These are phyloP conservation scores for Prinsepia uniflora DNA, from an alignment of 306 rosid species.

Conservation along the genomic window DNA sequence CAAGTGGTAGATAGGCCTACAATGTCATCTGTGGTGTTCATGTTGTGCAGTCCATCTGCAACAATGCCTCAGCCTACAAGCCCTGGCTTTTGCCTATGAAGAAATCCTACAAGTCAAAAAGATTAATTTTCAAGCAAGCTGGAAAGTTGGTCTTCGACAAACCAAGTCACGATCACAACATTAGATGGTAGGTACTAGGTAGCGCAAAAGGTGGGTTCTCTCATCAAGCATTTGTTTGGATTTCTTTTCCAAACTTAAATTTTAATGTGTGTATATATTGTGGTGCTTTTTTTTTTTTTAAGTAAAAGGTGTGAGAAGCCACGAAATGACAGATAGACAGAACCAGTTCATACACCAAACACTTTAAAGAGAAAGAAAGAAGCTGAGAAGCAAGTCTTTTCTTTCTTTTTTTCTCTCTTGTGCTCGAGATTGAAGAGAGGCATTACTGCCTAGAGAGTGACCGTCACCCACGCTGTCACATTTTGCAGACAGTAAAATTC, in stretches of 20 bases:
- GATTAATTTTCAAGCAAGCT: constrained; percentile 59
- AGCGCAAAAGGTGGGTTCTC: constrained; percentile 20
- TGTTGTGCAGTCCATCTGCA: constrained; percentile 62
- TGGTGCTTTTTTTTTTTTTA: background rate
- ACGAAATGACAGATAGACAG: background rate
- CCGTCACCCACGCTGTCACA: background rate
- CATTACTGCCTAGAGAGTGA: background rate
- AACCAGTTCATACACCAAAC: background rate
- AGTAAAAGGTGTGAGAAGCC: background rate
- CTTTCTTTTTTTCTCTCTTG: background rate
- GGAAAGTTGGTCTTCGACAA: constrained; percentile 57
- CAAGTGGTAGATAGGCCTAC: constrained; percentile 47
- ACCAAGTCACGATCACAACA: constrained; percentile 69
- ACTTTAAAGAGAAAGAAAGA: background rate
- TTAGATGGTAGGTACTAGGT: constrained; percentile 70
- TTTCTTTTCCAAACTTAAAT: background rate
- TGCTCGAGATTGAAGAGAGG: background rate
- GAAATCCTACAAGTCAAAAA: constrained; percentile 38
- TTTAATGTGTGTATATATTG: background rate
- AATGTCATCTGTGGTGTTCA: constrained; percentile 42
- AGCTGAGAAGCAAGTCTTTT: background rate
- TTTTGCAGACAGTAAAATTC: background rate
- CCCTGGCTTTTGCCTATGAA: constrained; percentile 63
- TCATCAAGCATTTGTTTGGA: constrained; percentile 18
- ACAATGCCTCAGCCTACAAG: constrained; percentile 55